Base-by-base conservation (phyloP, 2,329 filamentous ascomycete genomes). In the Fusarium sp. region DNA sequence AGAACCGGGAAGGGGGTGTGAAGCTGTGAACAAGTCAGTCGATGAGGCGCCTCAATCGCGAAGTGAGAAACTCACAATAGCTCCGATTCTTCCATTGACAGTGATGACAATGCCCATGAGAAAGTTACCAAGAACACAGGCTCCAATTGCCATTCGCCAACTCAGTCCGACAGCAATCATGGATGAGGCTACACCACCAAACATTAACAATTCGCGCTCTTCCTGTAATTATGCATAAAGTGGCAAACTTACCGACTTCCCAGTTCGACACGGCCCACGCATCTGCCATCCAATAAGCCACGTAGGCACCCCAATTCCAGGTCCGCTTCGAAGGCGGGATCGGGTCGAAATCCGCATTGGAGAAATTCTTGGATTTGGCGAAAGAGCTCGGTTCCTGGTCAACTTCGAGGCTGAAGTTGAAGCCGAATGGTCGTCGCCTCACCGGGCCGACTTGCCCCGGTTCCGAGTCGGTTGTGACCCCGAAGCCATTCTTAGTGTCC, bases 61-160 rank as follows among this genome's bases (percentile, higher is more conserved):
- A 45, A 20, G 14, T 9, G 33, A 38, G 31, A 61, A 56, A 47
- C 50, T 45, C 22, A 45, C 59, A 61, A 57, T 61, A 45, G 59
- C 59, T 57, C 59, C 59, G 7, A 61, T 61, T 61, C 59, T 56
- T 33, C 59, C 59, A 61, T 61, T 61, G 26, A 7, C n/a, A 7
- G 59, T 61, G 39, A 61, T 61, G 26, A 61, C 59, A 15, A 61
- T 41, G 6, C 59, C 59, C 59, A 61, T 61, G 59, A 61, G 31
- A 28, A 61, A 57, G 33, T 61, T 61, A n/a, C 59, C 59, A 39
- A 61, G 50, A 45, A 61, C 59, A 38, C 59, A 61, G 26, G 59
- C 59, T 45, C 59, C 59, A 39, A 61, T 61, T 33, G 59, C 59
- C 59, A 61, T 57, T 45, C 59, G 50, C 59, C 59, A 61, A 61